Conservation (phyloP, 768 basidiomycete genomes). For the Lactifluus hygrophoroides region DNA sequence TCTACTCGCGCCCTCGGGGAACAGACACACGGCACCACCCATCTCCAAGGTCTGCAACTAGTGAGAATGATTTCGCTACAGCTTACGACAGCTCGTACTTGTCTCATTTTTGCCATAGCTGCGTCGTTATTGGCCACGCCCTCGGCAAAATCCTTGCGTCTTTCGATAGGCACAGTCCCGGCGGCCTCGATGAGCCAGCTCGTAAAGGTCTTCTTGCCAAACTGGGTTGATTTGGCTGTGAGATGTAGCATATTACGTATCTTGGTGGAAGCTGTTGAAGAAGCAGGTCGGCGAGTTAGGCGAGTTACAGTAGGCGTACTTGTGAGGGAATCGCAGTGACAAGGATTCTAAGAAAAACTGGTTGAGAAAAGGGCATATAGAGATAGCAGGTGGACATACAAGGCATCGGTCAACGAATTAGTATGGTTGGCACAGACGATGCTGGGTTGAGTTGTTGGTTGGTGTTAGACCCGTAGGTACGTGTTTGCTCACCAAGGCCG, state of each 20-base stretch:
- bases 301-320: constrained; percentile 31
- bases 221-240: constrained; percentile 84
- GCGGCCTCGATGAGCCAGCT: constrained; percentile 87
- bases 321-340: constrained; percentile 64
- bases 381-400: constrained; percentile 40
- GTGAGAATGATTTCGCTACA: neutral
- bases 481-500: constrained; percentile 51
- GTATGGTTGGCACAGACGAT: constrained; percentile 83
- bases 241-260: constrained; percentile 72
- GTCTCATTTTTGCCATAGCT: constrained; percentile 59
- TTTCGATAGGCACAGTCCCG: constrained; percentile 76
- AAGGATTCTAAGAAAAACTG: constrained; percentile 42
- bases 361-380: neutral
- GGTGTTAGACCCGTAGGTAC: neutral
- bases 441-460: constrained; percentile 31
- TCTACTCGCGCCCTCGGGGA: constrained; percentile 81
- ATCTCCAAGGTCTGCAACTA: constrained; percentile 52
- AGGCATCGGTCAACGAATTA: constrained; percentile 79
- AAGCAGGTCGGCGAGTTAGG: constrained; percentile 4
- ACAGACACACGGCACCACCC: constrained; percentile 75
- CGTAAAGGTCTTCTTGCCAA: constrained; percentile 74
- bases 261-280: constrained; percentile 29
- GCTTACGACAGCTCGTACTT: constrained; percentile 34
- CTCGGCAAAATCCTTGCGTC: constrained; percentile 60
- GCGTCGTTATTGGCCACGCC: constrained; percentile 54